Evolutionary conservation across 2,329 filamentous ascomycete genomes (phyloP).

Genomic region (Ploettnerulaceae sp.): DNA sequence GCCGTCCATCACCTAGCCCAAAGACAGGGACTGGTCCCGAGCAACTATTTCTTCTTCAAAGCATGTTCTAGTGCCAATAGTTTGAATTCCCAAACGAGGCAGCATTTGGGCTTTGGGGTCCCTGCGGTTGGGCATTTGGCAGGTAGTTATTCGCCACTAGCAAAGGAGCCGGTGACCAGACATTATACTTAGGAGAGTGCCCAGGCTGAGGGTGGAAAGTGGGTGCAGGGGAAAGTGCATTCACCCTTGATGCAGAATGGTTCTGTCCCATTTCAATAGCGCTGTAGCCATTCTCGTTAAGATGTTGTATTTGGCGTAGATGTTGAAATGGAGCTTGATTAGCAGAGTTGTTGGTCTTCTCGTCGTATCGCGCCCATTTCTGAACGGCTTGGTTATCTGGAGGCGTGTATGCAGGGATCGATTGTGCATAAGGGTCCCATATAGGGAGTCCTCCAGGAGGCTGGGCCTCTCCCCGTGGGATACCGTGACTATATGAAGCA

Average conservation of each 20-base stretch:
- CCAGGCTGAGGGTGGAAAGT: not conserved
- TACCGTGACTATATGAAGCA: slow-evolving; percentile 57
- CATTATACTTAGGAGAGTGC: not conserved
- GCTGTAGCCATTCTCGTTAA: slow-evolving; percentile 10
- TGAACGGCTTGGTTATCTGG: slow-evolving; percentile 36
- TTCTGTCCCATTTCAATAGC: slow-evolving; percentile 8
- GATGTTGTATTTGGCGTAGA: slow-evolving; percentile 13
- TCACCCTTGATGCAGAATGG: slow-evolving; percentile 4
- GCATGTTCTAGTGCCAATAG: not conserved
- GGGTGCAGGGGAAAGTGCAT: not conserved
- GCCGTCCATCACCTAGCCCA: no score
- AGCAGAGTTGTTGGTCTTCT: slow-evolving; percentile 15
- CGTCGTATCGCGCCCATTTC: slow-evolving; percentile 19
- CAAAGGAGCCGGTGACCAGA: not conserved
- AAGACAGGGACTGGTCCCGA: not conserved
- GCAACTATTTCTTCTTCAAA: not conserved
- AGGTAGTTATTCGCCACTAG: not conserved
- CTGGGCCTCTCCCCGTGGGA: slow-evolving; percentile 57
- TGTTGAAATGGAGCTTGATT: slow-evolving; percentile 17
- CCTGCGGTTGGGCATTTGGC: not conserved
- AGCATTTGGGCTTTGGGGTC: not conserved
- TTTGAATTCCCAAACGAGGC: not conserved
- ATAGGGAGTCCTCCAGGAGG: slow-evolving; percentile 56
- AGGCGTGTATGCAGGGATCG: slow-evolving; percentile 32
- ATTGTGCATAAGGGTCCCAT: slow-evolving; percentile 46